Percentiles rank a stretch among this genome's conserved stretches.
Evolutionary conservation across 805 yeast genomes (phyloP).

Genomic region (Vanderwaltozyma yarrowii): DNA sequence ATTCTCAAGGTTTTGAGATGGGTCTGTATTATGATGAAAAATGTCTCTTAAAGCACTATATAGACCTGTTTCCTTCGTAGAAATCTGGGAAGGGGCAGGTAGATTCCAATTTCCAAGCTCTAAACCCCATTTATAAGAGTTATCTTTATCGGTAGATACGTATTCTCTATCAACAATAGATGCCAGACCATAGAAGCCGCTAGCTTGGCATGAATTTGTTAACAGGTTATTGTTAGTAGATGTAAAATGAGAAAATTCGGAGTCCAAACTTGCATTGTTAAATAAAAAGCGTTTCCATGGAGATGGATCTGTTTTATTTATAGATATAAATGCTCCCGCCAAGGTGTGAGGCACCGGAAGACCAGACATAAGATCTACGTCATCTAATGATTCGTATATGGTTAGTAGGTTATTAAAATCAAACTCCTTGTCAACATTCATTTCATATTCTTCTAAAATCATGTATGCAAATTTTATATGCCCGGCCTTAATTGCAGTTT

Average conservation of each 20-base stretch:
- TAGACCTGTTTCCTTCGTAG: slow-evolving; percentile 36
- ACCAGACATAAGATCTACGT: slow-evolving; percentile 55
- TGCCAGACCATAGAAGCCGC: slow-evolving; percentile 53
- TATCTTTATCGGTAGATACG: slow-evolving; percentile 8
- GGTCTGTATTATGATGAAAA: slow-evolving; percentile 9
- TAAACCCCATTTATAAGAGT: slow-evolving; percentile 58
- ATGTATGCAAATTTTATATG: slow-evolving; percentile 26
- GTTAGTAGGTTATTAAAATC: slow-evolving; percentile 12
- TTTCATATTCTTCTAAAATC: slow-evolving; percentile 28
- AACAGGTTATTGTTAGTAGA: slow-evolving; percentile 4
- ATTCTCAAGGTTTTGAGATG: slow-evolving; percentile 2
- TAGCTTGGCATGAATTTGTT: slow-evolving; percentile 34
- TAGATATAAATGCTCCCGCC: slow-evolving; percentile 37
- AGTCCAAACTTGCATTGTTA: slow-evolving; percentile 48
- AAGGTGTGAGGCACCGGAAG: slow-evolving; percentile 50
- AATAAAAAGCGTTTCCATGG: slow-evolving; percentile 39
- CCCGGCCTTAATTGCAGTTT: slow-evolving; percentile 10
- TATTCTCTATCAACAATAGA: slow-evolving; percentile 22
- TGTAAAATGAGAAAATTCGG: slow-evolving; percentile 17
- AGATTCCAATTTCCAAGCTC: slow-evolving; percentile 70
- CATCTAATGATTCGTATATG: slow-evolving; percentile 47
- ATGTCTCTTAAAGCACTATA: slow-evolving; percentile 44
- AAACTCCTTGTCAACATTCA: slow-evolving; percentile 1
- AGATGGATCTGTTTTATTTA: slow-evolving; percentile 27
- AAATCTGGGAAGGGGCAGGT: slow-evolving; percentile 35